These are phyloP conservation scores for Xylaria castorea DNA, from an alignment of 495 filamentous ascomycete genomes.

Conservation along the genomic window DNA sequence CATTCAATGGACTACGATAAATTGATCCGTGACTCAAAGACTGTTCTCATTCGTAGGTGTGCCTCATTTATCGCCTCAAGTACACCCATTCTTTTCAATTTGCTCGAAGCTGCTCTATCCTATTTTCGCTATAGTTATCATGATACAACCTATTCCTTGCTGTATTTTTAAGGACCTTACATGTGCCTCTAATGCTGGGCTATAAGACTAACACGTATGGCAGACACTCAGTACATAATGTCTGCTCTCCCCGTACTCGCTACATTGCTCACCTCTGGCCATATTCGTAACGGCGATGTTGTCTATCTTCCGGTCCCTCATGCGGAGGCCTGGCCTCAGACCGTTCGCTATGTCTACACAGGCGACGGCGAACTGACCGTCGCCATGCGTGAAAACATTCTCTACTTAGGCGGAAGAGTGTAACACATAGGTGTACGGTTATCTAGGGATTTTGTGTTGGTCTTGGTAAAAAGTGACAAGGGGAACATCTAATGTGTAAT, in stretches of 20 bases:
- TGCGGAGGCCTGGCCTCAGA: constrained; percentile 59
- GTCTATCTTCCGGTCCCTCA: constrained; percentile 63
- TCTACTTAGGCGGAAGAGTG: constrained; percentile 58
- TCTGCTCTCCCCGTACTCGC: constrained; percentile 58
- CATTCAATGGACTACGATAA: constrained; percentile 29
- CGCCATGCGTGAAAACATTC: constrained; percentile 57
- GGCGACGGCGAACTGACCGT: constrained; percentile 54
- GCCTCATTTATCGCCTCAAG: background rate
- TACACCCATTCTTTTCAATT: background rate
- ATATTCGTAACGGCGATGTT: constrained; percentile 56
- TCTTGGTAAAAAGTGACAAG: background rate
- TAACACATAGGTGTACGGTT: constrained; percentile 26
- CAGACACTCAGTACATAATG: constrained; percentile 59
- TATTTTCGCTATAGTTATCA: background rate
- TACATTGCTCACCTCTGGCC: constrained; percentile 56
- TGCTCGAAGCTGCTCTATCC: background rate
- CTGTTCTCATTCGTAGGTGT: constrained; percentile 57
- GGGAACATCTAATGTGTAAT: constrained; percentile 1
- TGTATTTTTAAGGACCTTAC: background rate
- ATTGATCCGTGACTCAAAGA: constrained; percentile 42
- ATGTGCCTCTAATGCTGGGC: background rate
- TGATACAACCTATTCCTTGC: too few species aligned
- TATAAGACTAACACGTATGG: constrained; percentile 2
- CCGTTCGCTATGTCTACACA: constrained; percentile 59
- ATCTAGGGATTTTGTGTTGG: background rate